A percentile compares a stretch with the other conserved stretches of the same genome.
Conservation (phyloP, 805 yeast genomes). For the Metschnikowia reukaufii region DNA sequence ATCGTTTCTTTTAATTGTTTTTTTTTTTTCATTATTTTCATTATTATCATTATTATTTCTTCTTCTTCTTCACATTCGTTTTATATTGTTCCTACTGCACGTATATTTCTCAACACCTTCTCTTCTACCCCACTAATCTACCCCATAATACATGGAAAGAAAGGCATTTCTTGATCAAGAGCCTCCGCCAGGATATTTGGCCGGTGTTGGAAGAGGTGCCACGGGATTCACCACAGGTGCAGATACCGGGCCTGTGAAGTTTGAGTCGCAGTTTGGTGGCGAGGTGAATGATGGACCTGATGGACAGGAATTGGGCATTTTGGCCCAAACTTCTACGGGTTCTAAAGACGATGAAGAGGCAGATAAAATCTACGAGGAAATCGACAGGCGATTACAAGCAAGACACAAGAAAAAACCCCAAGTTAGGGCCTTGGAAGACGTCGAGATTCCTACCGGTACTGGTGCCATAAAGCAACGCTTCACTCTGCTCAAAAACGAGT, state of each 20-base stretch:
- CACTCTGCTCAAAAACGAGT: conserved; percentile 62
- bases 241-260: conserved; percentile 52
- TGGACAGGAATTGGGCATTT: conserved; percentile 33
- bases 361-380: conserved; percentile 59
- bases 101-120: not conserved
- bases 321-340: conserved; percentile 21
- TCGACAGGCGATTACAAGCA: conserved; percentile 55
- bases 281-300: conserved; percentile 30
- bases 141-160: conserved; percentile 15
- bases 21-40: too few species aligned
- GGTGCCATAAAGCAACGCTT: conserved; percentile 49
- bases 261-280: conserved; percentile 19
- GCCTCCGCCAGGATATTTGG: conserved; percentile 86
- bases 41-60: too few species aligned
- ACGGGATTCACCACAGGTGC: conserved; percentile 88
- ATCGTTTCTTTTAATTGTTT: too few species aligned
- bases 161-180: conserved; percentile 67
- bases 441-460: conserved; percentile 17
- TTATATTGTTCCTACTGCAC: too few species aligned
- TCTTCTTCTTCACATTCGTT: too few species aligned
- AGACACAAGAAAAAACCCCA: conserved; percentile 21
- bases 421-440: conserved; percentile 1
- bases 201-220: conserved; percentile 96
- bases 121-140: not conserved
- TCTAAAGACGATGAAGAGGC: conserved; percentile 76